Percentiles rank a stretch among this genome's conserved stretches.
These are phyloP conservation scores for Sphaerulina vaccinii DNA, from an alignment of 2,329 filamentous ascomycete species.

Conservation along the genomic window DNA sequence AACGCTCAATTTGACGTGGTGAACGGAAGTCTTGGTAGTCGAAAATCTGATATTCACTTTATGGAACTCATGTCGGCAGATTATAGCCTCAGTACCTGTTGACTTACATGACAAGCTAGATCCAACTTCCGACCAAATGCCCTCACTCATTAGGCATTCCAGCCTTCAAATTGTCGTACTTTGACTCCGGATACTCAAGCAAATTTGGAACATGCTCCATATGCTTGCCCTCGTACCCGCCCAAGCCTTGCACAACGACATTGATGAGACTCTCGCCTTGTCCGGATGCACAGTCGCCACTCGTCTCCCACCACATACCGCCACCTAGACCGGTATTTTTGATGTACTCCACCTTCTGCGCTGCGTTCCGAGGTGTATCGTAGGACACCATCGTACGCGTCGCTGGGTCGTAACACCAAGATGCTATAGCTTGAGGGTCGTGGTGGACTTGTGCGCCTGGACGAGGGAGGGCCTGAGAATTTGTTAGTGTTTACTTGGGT, in stretches of 20 bases:
- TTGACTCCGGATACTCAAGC: conserved; percentile 52
- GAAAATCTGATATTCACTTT: too few relatives aligned
- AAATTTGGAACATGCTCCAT: conserved; percentile 51
- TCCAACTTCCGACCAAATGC: background rate
- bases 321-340: conserved; percentile 68
- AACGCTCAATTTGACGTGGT: too few relatives aligned
- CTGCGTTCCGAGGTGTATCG: conserved; percentile 65
- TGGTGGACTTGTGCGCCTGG: conserved; percentile 62
- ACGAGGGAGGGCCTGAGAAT: conserved; percentile 61
- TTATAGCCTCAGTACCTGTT: too few relatives aligned
- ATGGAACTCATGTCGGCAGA: too few relatives aligned
- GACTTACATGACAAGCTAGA: background rate
- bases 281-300: conserved; percentile 64
- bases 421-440: conserved; percentile 66
- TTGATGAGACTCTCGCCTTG: conserved; percentile 59
- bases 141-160: conserved; percentile 40
- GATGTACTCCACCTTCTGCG: conserved; percentile 71
- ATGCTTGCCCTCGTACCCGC: conserved; percentile 40
- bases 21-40: too few relatives aligned
- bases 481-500: conserved; percentile 7
- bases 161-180: conserved; percentile 53
- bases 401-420: conserved; percentile 70
- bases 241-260: conserved; percentile 42
- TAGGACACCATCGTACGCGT: conserved; percentile 73
- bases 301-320: conserved; percentile 97